Conservation (phyloP, 2,329 filamentous ascomycete genomes). For the Diaporthe sp. region DNA sequence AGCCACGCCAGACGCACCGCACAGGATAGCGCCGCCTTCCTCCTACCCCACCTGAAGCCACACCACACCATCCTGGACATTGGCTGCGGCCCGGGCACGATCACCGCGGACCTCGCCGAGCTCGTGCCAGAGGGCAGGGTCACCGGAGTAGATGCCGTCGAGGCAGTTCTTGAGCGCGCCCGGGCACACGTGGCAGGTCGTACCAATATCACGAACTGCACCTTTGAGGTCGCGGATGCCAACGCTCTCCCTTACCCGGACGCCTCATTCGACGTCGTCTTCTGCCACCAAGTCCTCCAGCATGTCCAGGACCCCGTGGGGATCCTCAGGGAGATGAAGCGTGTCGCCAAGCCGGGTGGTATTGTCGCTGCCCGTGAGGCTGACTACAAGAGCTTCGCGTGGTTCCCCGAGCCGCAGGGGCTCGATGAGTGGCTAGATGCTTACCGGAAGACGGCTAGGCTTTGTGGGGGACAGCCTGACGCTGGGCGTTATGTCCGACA, state of each 20-base stretch:
- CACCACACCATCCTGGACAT: slow-evolving; percentile 55
- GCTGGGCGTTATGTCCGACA: slow-evolving; percentile 28
- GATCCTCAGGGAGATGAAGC: slow-evolving; percentile 53
- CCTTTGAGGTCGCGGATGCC: slow-evolving; percentile 45
- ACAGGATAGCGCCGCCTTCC: slow-evolving; percentile 54
- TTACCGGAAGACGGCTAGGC: slow-evolving; percentile 21
- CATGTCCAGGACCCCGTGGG: slow-evolving; percentile 47
- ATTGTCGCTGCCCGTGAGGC: slow-evolving; percentile 49
- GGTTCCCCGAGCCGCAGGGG: slow-evolving; percentile 23
- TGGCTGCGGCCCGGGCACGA: slow-evolving; percentile 61
- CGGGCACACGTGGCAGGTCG: slow-evolving; percentile 35
- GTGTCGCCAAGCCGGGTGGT: slow-evolving; percentile 55
- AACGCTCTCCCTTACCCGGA: slow-evolving; percentile 54
- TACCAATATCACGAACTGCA: slow-evolving; percentile 34
- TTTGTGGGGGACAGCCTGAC: slow-evolving; percentile 30
- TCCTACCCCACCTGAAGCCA: slow-evolving; percentile 52
- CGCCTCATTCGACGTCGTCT: slow-evolving; percentile 54
- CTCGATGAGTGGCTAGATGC: slow-evolving; percentile 25
- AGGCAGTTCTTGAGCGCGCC: slow-evolving; percentile 46
- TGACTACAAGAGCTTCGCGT: slow-evolving; percentile 34
- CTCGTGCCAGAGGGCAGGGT: slow-evolving; percentile 52
- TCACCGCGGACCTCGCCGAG: slow-evolving; percentile 54
- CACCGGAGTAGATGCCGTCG: slow-evolving; percentile 51
- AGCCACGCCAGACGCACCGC: slow-evolving; percentile 55
- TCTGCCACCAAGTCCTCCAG: slow-evolving; percentile 54